Evolutionary conservation across 768 basidiomycete genomes (phyloP).

Genomic region (Mycena galopus): DNA sequence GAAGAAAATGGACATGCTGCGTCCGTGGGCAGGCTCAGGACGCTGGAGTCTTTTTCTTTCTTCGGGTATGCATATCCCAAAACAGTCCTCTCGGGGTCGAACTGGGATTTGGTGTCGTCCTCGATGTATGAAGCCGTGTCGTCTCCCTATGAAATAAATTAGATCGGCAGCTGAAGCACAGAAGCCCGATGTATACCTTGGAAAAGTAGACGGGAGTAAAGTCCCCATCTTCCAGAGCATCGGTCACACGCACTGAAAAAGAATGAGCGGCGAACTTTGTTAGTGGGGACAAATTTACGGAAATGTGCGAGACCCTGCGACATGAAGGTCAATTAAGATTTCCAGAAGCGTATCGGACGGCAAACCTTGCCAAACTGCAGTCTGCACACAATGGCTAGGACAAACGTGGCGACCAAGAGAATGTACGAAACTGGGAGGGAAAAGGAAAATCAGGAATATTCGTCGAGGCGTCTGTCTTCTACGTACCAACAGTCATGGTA

Average conservation of each 20-base stretch:
- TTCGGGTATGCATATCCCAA: constrained; percentile 7
- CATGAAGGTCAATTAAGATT: neutral
- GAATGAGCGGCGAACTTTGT: neutral
- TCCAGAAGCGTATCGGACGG: neutral
- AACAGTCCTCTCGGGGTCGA: constrained; percentile 22
- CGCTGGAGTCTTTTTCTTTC: neutral
- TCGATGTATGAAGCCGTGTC: neutral
- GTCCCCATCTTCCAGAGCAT: constrained; percentile 56
- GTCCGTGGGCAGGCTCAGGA: neutral
- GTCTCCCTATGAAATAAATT: neutral
- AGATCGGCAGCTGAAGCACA: neutral
- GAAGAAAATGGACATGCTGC: constrained; percentile 22
- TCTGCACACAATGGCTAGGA: constrained; percentile 62
- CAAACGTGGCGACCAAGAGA: constrained; percentile 55
- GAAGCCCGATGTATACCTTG: constrained; percentile 31
- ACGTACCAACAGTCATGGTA: constrained; percentile 53
- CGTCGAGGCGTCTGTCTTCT: neutral
- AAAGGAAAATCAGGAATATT: neutral
- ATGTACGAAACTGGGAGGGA: constrained; percentile 48
- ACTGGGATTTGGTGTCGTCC: constrained; percentile 10
- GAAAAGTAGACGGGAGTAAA: constrained; percentile 59
- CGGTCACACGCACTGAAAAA: constrained; percentile 53
- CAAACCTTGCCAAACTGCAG: constrained; percentile 61
- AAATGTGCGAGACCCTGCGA: constrained; percentile 61
- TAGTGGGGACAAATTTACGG: constrained; percentile 45